Conservation (phyloP, 805 yeast genomes). For the Schwanniomyces pseudopolymorphus region DNA sequence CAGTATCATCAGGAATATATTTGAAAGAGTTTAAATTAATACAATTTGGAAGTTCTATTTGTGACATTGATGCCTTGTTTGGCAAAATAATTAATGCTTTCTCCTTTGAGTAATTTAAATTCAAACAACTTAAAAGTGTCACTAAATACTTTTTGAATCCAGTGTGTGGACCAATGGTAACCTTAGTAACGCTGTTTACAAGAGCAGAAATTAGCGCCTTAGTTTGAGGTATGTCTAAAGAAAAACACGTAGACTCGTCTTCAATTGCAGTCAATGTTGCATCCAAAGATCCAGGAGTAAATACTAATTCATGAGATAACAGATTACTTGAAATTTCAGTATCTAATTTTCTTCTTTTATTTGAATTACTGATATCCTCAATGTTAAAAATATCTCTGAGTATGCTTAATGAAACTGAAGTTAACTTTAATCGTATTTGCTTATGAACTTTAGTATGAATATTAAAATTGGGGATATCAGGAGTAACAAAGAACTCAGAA, state of each 20-base stretch:
- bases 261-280: not conserved
- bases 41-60: not conserved
- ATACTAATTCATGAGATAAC: not conserved
- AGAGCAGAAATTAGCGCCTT: slow-evolving; percentile 6
- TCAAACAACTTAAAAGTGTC: slow-evolving; percentile 2
- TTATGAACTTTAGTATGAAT: not conserved
- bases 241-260: not conserved
- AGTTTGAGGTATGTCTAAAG: not conserved
- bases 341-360: not conserved
- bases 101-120: slow-evolving; percentile 10
- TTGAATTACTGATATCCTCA: not conserved
- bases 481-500: not conserved
- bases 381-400: not conserved
- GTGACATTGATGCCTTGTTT: slow-evolving; percentile 1
- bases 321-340: too few species aligned
- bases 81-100: slow-evolving; percentile 15
- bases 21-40: not conserved
- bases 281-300: not conserved
- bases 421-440: not conserved
- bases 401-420: not conserved
- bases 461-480: not conserved
- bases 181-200: slow-evolving; percentile 6
- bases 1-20: not conserved
- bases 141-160: slow-evolving; percentile 7
- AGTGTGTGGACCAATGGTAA: slow-evolving; percentile 9